Percentiles rank a stretch among this genome's conserved stretches.
Evolutionary conservation across 1,284 basidiomycete genomes (phyloP).

Genomic region (Microbotryum violaceum): DNA sequence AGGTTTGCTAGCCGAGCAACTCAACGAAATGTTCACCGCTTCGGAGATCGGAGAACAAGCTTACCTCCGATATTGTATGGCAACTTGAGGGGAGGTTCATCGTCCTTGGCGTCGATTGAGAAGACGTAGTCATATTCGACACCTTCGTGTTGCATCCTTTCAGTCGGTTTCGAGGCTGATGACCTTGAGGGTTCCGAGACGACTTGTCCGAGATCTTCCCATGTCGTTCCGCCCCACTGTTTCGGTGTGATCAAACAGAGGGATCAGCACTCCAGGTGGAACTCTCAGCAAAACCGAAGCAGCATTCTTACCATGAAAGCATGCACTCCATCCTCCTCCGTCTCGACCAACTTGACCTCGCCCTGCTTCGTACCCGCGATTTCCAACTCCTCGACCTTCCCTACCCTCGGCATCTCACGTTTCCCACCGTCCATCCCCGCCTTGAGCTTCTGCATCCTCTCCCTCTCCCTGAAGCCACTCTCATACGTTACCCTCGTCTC

Average conservation of each 20-base stretch:
- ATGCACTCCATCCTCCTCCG: constrained; percentile 53
- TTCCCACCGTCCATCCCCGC: background rate
- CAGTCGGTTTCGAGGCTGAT: background rate
- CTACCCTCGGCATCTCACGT: background rate
- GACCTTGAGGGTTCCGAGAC: constrained; percentile 63
- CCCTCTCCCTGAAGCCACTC: background rate
- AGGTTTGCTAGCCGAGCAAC: background rate
- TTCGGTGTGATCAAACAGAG: constrained; percentile 31
- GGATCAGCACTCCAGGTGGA: background rate
- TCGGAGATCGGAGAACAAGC: background rate
- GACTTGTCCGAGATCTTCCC: constrained; percentile 92
- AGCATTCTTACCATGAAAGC: constrained; percentile 64
- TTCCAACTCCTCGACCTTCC: background rate
- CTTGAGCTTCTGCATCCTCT: background rate
- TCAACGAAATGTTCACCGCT: background rate
- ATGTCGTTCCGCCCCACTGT: constrained; percentile 68
- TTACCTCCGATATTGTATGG: constrained; percentile 62
- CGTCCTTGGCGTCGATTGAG: constrained; percentile 92
- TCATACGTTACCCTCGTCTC: constrained; percentile 44
- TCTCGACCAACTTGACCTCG: constrained; percentile 81
- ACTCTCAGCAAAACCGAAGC: background rate
- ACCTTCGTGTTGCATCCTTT: constrained; percentile 49
- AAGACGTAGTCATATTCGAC: constrained; percentile 97
- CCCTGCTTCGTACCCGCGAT: constrained; percentile 71
- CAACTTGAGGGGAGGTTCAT: constrained; percentile 81